Evolutionary conservation across 2,329 filamentous ascomycete genomes (phyloP), one percentile per base, ranked within the genome.

Genomic region (Fusarium heterosporum): DNA sequence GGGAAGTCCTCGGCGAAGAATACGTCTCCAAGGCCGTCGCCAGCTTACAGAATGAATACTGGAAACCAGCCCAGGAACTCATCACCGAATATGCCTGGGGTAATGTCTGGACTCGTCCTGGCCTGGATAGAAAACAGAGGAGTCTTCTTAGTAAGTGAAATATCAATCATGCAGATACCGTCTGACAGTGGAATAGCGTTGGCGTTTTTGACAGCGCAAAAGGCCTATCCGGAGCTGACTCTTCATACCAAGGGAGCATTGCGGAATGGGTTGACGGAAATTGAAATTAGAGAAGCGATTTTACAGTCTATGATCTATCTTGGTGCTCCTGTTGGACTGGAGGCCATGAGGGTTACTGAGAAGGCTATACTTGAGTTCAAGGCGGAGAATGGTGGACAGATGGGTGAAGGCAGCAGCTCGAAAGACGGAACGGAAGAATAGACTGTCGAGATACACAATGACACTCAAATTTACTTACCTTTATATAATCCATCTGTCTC

Each of bases 221-320:
- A 69, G 41, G 49, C 50, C 2, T 69, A 45, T n/a, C 51, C 66
- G 0, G 66, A 69, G 26, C 17, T 69, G n/a, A 50, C 43, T 4
- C 29, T 69, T 1, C 66, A 69, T 34, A 69, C 66, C 0, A 66
- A 69, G 9, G 66, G 66, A 5, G 66, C 64, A 1, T 8, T 69
- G 6, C 12, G 66, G 2, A 69, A 69, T 25, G 66, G 66, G 1
- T 46, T 69, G 25, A 69, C 64, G 0, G 66, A 69, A 6, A n/a
- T 66, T 42, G 66, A 69, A 17, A 68, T 69, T 7, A 52, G 64
- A 25, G 66, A 69, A 17, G 64, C 66, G 0, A 53, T 69, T 3
- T 25, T 69, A 3, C 66, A 69, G 17, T 68, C 66, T 5, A 69
- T 68, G 30, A 61, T 69, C 6, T 69, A 69, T 26, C 63, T 64